Percentiles rank a stretch among this genome's conserved stretches.
These are phyloP conservation scores for Skeletonema costatum DNA, from an alignment of 108 stramenopile genomes.

Conservation along the genomic window DNA sequence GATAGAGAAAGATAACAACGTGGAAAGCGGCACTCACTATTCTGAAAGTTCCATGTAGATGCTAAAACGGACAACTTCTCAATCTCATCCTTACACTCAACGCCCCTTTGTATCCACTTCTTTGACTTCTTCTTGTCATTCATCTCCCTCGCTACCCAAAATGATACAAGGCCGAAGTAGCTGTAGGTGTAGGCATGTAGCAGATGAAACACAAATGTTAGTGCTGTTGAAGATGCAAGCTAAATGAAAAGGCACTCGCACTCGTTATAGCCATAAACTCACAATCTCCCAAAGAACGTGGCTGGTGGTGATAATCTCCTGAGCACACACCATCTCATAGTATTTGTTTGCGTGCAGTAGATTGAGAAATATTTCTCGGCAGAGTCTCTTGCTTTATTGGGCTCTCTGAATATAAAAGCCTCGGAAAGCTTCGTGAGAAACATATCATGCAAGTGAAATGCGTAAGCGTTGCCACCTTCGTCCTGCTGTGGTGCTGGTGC, in stretches of 20 bases:
- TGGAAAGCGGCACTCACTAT: no score
- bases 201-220: background rate
- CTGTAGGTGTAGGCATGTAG: background rate
- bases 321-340: no score
- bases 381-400: background rate
- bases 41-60: background rate
- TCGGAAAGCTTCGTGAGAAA: background rate
- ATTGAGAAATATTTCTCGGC: background rate
- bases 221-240: background rate
- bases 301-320: background rate
- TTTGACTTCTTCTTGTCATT: background rate
- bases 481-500: background rate
- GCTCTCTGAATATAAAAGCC: background rate
- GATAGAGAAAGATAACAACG: background rate
- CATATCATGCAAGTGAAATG: background rate
- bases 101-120: background rate
- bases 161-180: background rate
- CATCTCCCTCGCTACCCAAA: background rate
- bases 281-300: background rate
- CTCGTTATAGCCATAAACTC: background rate
- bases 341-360: no score
- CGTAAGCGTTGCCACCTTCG: background rate
- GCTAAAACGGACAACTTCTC: background rate
- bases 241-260: background rate
- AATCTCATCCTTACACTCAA: background rate